phyloP scores from a whole-genome alignment of 2,329 filamentous ascomycete species.

The Zymoseptoria ardabiliae region DNA sequence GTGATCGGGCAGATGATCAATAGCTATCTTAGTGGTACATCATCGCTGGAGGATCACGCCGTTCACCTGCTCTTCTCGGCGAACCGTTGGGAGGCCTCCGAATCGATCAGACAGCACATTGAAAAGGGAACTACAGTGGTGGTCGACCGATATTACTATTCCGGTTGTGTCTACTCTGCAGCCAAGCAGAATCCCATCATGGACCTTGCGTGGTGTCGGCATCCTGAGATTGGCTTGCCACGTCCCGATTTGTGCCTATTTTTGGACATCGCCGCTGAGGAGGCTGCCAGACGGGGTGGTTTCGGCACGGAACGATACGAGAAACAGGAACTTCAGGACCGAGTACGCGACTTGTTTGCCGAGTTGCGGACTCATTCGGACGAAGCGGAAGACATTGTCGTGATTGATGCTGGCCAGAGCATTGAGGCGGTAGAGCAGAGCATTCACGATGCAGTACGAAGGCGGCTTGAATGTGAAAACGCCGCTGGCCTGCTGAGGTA shows the following conservation, averaged over 20 bases:
- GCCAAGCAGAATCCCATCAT: slow-evolving; percentile 72
- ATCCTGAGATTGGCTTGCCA: slow-evolving; percentile 78
- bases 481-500: slow-evolving; percentile 6
- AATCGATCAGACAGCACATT: slow-evolving; percentile 41
- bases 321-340: slow-evolving; percentile 69
- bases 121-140: slow-evolving; percentile 65
- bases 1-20: slow-evolving; percentile 84
- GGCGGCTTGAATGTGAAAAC: slow-evolving; percentile 1
- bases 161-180: slow-evolving; percentile 84
- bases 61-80: slow-evolving; percentile 87
- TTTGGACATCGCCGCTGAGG: slow-evolving; percentile 67
- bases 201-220: slow-evolving; percentile 69
- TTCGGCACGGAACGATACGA: slow-evolving; percentile 90
- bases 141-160: slow-evolving; percentile 92
- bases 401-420: slow-evolving; percentile 48
- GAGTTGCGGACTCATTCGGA: slow-evolving; percentile 38
- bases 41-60: slow-evolving; percentile 74
- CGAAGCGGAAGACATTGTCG: slow-evolving; percentile 45
- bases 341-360: slow-evolving; percentile 67
- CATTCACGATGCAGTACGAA: slow-evolving; percentile 21
- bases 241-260: slow-evolving; percentile 83
- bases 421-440: slow-evolving; percentile 45
- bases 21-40: slow-evolving; percentile 64
- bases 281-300: slow-evolving; percentile 69
- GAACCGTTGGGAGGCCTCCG: slow-evolving; percentile 72